Conservation (phyloP, 75 land plant species). For the Pinus taeda region DNA sequence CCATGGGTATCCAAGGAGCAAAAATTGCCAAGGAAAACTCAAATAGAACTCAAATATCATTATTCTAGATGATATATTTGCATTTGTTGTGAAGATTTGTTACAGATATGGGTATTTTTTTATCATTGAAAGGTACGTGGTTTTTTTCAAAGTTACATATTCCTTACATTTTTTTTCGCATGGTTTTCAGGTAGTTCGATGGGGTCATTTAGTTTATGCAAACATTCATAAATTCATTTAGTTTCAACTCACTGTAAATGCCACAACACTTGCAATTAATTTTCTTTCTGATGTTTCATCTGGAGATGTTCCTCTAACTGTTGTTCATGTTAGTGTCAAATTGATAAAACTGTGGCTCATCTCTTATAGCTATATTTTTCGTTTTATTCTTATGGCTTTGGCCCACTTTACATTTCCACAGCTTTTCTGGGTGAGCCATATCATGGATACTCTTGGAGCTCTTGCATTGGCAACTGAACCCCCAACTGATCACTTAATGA, state of each 20-base stretch:
- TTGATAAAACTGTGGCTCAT: not conserved
- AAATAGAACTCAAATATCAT: conserved; percentile 92
- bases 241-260: conserved; percentile 95
- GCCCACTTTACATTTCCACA: conserved; percentile 14
- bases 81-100: conserved; percentile 90
- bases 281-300: conserved; percentile 78
- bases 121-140: not conserved
- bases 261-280: conserved; percentile 62
- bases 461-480: no score
- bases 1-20: conserved; percentile 98
- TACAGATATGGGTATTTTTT: not conserved
- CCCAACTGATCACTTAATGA: no score
- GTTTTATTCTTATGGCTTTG: conserved; percentile 25
- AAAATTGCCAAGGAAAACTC: conserved; percentile 98
- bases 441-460: conserved; percentile 56
- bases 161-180: conserved; percentile 38
- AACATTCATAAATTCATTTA: conserved; percentile 94
- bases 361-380: conserved; percentile 35
- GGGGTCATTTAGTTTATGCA: conserved; percentile 92
- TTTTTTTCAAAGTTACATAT: conserved; percentile 77
- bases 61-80: conserved; percentile 94
- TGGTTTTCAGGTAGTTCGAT: conserved; percentile 76
- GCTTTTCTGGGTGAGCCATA: conserved; percentile 97
- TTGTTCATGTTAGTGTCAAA: conserved; percentile 64
- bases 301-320: conserved; percentile 85